Base-by-base conservation (phyloP, 768 basidiomycete genomes). In the Lentinula boryana region DNA sequence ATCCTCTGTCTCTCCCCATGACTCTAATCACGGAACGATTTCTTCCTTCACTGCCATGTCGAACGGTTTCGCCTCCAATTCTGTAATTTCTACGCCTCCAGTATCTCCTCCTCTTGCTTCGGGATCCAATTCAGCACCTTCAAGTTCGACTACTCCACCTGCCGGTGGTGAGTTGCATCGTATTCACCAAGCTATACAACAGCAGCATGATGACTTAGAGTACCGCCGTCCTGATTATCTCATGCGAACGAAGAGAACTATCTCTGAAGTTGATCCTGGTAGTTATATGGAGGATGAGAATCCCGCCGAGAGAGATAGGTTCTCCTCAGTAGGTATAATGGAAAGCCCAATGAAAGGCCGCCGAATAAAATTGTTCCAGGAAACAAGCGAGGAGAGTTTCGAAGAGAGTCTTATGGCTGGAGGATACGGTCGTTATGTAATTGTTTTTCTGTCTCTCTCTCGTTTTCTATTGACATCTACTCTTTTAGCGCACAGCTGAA, bases 321-420 rank as follows among this genome's bases (percentile, higher is more conserved):
- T 61, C 27, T 56, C 53, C 8, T 48, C 63, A 35, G 74, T 89
- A 33, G 88, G 88, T 15, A 84, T 91, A 31, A 80, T 80, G 64
- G 84, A 87, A 64, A 90, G 84, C 65, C 89, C 90, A 0, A 70
- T 77, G 58, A 91, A 87, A 72, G 91, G 91, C 1, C 77, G 90
- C 60, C 78, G 89, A 55, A 74, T 91, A 38, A 86, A 84, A 64
- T 71, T 93, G 43, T 92, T 91, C 70, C 89, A 90, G 69, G 88
- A 90, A 72, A 91, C 89, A 0, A 88, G 87, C 4, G 88, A 89
- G 50, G 88, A 89, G 71, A 91, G 89, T 67, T 91, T 92, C 65
- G 90, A 92, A 67, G 89, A 92, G 72, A 88, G 88, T 65, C 70
- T 91, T 44, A 89, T 91, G 83, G 89, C 88, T 18, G 88, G 89